Evolutionary conservation across 2,329 filamentous ascomycete species (phyloP), one percentile per base, ranked within the genome.

Genomic region (Helicocarpus griseus): DNA sequence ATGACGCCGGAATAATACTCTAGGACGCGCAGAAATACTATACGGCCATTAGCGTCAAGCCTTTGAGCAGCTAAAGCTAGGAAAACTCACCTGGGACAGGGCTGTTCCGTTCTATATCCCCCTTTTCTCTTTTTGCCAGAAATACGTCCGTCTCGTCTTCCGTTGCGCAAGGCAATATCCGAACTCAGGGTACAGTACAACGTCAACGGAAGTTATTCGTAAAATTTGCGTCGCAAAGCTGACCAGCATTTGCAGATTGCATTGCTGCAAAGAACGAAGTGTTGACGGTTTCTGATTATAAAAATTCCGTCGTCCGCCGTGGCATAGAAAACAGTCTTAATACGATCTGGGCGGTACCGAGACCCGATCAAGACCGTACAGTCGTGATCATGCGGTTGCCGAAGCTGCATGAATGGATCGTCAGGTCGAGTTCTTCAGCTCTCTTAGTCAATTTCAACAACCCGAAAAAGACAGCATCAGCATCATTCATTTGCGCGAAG

Each of bases 1-100:
- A 77, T 58, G 4, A 76, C 65, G 19, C 75, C 74, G 2, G 64
- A 63, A 55, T 75, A 76, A 60, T 76, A 76, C 58, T 76, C 74
- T 0, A 77, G 63, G 0, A 73, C 65, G 3, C 72, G 66, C 3
- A 77, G 63, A 57, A 77, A 76, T 1, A 75, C 73, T 67, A 33
- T 40, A 21, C 4, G 29, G 19, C 24, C n/a, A n/a, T 49, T 49
- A 49, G 47, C 13, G 17, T 21, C 14, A n/a, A 28, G 22, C 14
- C 8, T 38, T 31, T 24, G 17, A 9, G 9, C 3, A 29, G 13
- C 5, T 4, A 2, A 6, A 3, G 28, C 8, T 21, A 40, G 19
- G 35, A 35, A 41, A 29, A 28, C 50, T 31, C 36, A 58, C 57
- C 66, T 5, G 67, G 69, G 0, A 74, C 70, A 1, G 75, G 61